Evolutionary conservation across 176 grass and related monocot genomes (phyloP).

Genomic region (Calamus simplicifolius): DNA sequence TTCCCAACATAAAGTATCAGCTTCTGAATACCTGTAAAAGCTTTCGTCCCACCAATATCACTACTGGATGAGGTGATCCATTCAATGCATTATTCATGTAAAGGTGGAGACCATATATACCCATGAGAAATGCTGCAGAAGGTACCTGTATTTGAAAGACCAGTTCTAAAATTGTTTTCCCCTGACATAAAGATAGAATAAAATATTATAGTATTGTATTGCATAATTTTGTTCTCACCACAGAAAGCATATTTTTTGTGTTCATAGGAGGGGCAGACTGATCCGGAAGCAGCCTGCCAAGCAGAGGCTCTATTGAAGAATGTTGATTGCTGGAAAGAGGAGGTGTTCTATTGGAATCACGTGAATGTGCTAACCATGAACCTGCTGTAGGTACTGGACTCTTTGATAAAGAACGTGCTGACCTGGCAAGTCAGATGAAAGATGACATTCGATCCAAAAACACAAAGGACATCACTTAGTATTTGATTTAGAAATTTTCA

Average conservation of each 20-base stretch:
- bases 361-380: constrained; percentile 44
- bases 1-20: constrained; percentile 2
- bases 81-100: constrained; percentile 26
- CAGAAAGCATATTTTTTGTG: constrained; percentile 64
- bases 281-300: constrained; percentile 18
- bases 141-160: constrained; percentile 52
- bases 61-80: constrained; percentile 33
- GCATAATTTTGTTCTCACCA: constrained; percentile 31
- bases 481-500: no score
- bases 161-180: not conserved
- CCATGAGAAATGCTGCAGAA: constrained; percentile 41
- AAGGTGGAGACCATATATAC: constrained; percentile 35
- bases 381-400: constrained; percentile 57
- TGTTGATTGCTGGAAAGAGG: constrained; percentile 19
- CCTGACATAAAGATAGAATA: no score
- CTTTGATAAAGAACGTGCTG: constrained; percentile 82
- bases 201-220: no score
- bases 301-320: constrained; percentile 22
- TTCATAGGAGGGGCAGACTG: constrained; percentile 34
- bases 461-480: no score
- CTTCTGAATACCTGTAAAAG: constrained; percentile 56
- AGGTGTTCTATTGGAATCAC: constrained; percentile 24
- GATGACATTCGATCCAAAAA: not conserved
- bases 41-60: constrained; percentile 65
- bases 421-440: constrained; percentile 45